phyloP scores from a whole-genome alignment of 768 basidiomycete species.

The Obba rivulosa region DNA sequence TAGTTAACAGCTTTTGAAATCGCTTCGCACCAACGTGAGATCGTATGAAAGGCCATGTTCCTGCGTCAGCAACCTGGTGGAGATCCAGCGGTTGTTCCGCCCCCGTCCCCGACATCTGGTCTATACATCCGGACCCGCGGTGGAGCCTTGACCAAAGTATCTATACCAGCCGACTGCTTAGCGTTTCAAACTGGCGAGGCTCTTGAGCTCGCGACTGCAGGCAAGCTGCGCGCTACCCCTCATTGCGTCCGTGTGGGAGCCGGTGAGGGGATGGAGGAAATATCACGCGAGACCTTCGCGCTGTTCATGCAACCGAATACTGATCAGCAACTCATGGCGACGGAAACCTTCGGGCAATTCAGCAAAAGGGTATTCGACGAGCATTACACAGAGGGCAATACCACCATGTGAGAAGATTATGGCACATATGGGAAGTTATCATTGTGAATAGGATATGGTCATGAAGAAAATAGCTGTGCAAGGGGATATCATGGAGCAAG shows the following conservation, averaged over 20 bases:
- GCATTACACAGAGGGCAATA: constrained; percentile 48
- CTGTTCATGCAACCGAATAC: constrained; percentile 89
- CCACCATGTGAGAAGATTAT: constrained; percentile 12
- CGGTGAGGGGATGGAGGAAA: constrained; percentile 36
- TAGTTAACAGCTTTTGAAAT: neutral
- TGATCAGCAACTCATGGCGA: constrained; percentile 60
- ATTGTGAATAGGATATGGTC: neutral
- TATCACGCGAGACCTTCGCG: constrained; percentile 85
- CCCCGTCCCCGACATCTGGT: constrained; percentile 76
- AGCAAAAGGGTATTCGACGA: constrained; percentile 72
- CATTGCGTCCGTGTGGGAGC: constrained; percentile 84
- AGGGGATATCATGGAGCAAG: no score
- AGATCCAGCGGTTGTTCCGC: constrained; percentile 45
- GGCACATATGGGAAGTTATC: neutral
- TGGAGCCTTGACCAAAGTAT: constrained; percentile 72
- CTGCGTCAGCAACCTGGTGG: constrained; percentile 42
- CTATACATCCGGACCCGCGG: constrained; percentile 88
- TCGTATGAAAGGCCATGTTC: constrained; percentile 67
- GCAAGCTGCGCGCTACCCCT: constrained; percentile 83
- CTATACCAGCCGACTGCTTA: constrained; percentile 78
- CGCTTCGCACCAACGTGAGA: neutral
- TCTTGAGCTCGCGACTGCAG: constrained; percentile 81
- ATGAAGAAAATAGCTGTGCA: constrained; percentile 7
- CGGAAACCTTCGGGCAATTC: constrained; percentile 85
- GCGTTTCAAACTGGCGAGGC: constrained; percentile 99